Evolutionary conservation across 2,329 filamentous ascomycete species (phyloP), one percentile per base, ranked within the genome.

Genomic region (Fusarium humuli): DNA sequence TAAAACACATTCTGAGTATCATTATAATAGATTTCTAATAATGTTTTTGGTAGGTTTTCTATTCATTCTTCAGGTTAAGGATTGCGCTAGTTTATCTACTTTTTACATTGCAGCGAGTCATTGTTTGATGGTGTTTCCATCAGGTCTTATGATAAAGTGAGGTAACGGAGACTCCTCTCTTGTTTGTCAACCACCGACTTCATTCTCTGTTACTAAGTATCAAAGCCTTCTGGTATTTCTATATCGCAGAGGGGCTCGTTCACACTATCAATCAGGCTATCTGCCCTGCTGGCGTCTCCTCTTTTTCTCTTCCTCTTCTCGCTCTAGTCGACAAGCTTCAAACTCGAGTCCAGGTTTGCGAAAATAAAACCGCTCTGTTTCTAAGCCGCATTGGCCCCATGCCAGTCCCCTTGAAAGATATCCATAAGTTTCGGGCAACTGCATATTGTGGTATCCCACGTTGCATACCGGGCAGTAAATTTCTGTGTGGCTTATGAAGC

Each of bases 1-100:
- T 3, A n/a, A n/a, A 37, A n/a, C 34, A 37, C 34, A 37, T 37
- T 4, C 12, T 1, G 18, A 18, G 10, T 4, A 12, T 37, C 7
- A 2, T 7, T 25, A n/a, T n/a, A 37, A 4, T 12, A 12, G 10
- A 12, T n/a, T 12, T n/a, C 2, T 12, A 4, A 12, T n/a, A 12
- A 37, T 32, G 14, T 0, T 11, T 6, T 18, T 34, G 5, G 18
- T n/a, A 6, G 18, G 1, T 4, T 37, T 4, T 6, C 27, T n/a
- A 37, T n/a, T 11, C 5, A 4, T 11, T 7, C 3, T n/a, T 37
- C 18, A 18, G 3, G 0, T 4, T 11, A 18, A 6, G 3, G 7
- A 2, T 7, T 12, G 18, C 18, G 34, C 34, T 7, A 4, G 34
- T 4, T n/a, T 37, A 37, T 37, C 7, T 37, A n/a, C 6, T 3